Base-by-base conservation (phyloP, 2,329 filamentous ascomycete species). In the Colletotrichum sp. region DNA sequence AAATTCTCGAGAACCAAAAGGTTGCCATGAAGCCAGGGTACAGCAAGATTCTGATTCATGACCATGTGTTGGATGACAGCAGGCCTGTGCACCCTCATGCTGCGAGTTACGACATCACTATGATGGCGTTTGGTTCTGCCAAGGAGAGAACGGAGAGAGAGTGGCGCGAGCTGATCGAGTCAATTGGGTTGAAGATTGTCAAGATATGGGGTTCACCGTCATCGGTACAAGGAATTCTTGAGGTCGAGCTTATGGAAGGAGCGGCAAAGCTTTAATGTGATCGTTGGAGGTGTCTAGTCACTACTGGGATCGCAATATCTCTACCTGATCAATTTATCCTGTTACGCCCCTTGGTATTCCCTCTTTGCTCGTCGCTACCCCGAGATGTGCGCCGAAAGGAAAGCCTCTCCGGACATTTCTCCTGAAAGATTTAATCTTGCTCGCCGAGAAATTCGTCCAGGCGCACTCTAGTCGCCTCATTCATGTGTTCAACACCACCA, bases 21-120 rank as follows among this genome's bases (percentile, higher is more conserved):
- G 85, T 87, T 2, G 84, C 86, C 49, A 77, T 91, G 78, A 85
- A 87, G 77, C 83, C 87, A 2, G 85, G 90, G 2, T 49, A 74
- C 63, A 83, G 85, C 32, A 81, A 80, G n/a, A 79, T 87, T 2
- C 75, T 87, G 15, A 76, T 87, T 36, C 81, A 85, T 66, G 85
- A 87, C 71, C 83, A 83, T 67, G 82, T 86, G 18, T 82, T 84
- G 44, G 82, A 82, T 67, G 83, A 83, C 21, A 77, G 78, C 24
- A 80, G 81, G 16, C 77, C 26, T n/a, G n/a, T n/a, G n/a, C 67
- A 74, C 16, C 71, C 71, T 24, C 59, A 71, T 26, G 72, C 59
- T 16, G 67, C 72, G 9, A 49, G 16, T 13, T 59, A 44, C 21
- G 72, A 71, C 34, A 49, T 74, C 2, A 21, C 24, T 0, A 74